Evolutionary conservation across 2,329 filamentous ascomycete species (phyloP), one percentile per base, ranked within the genome.

Genomic region (Aspergillus sp.): DNA sequence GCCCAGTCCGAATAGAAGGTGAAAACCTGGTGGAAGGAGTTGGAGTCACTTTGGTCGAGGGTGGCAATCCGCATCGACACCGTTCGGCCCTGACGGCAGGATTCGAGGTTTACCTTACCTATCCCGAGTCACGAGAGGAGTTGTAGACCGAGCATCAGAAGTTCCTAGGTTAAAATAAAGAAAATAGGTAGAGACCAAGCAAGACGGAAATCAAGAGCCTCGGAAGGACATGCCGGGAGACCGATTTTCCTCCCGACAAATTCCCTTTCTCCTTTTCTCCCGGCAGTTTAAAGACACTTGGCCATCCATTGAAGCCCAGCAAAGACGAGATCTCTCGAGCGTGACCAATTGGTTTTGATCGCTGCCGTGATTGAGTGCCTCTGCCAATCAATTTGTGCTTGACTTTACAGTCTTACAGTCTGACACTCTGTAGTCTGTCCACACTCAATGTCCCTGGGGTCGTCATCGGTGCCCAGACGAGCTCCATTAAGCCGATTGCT

Each of bases 401-500:
- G 26, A 29, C 26, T 29, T 29, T 24, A 24, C 24, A 24, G 24
- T 24, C 26, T 29, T 29, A 29, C 26, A 29, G 26, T 26, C 26
- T 26, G 4, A 26, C 26, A 26, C 26, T 26, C 26, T 7, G 24
- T 6, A 24, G 24, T 24, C 24, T 24, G 24, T 31, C 45, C 36
- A 31, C 29, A 18, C 29, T 49, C 58, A 61, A 61, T 61, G 59
- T 61, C 42, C 55, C 52, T 52, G 29, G 54, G 42, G 36, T 47
- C 54, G 54, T 29, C 54, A 42, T n/a, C 36, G 36, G 36, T 56
- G 24, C n/a, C 49, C 29, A 57, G 55, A 57, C 61, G 59, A 53
- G 58, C 67, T 72, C 71, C 69, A 62, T 74, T 72, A 61, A 69
- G 61, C 70, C 72, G 72, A 69, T 61, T 49, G 18, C 57, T 70